These are phyloP conservation scores for Spinacia oleracea DNA, from an alignment of 179 eudicot species.

Conservation along the genomic window DNA sequence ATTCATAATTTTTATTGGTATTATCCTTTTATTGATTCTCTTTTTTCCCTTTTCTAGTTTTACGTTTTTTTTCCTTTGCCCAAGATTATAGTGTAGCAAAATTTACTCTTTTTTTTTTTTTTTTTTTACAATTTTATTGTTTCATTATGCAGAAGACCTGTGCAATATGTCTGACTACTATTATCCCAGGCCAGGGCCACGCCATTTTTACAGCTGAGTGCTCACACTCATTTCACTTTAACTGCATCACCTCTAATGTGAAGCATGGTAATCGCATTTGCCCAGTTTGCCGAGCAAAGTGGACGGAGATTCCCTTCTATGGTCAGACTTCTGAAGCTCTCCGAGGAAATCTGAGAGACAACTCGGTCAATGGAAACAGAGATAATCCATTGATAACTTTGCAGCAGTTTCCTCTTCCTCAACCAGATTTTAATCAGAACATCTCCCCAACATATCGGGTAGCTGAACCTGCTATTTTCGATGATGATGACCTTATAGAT, in stretches of 20 bases:
- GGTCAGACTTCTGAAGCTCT: slow-evolving; percentile 42
- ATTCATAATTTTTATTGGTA: not conserved
- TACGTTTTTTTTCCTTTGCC: not conserved
- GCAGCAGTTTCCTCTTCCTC: slow-evolving; percentile 48
- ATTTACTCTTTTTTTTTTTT: not conserved
- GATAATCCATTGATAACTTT: slow-evolving; percentile 44
- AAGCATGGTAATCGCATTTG: slow-evolving; percentile 79
- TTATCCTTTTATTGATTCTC: not conserved
- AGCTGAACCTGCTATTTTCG: slow-evolving; percentile 62
- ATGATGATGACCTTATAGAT: slow-evolving; percentile 60
- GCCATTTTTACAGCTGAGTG: slow-evolving; percentile 96
- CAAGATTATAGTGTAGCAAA: not conserved
- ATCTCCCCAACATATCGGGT: slow-evolving; percentile 34
- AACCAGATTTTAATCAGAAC: slow-evolving; percentile 40
- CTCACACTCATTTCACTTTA: slow-evolving; percentile 81
- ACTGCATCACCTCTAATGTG: slow-evolving; percentile 80
- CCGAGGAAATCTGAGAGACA: slow-evolving; percentile 48
- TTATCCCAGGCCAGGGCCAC: slow-evolving; percentile 71
- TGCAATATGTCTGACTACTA: slow-evolving; percentile 65
- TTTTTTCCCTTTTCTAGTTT: not conserved
- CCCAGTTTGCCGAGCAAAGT: slow-evolving; percentile 77
- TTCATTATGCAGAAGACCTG: slow-evolving; percentile 55
- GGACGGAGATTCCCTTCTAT: slow-evolving; percentile 82
- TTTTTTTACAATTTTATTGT: not conserved
- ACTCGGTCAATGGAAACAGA: slow-evolving; percentile 45